Evolutionary conservation across 2,329 filamentous ascomycete genomes (phyloP), one percentile per base, ranked within the genome.

Genomic region (Magnaporthiopsis rhizophila): DNA sequence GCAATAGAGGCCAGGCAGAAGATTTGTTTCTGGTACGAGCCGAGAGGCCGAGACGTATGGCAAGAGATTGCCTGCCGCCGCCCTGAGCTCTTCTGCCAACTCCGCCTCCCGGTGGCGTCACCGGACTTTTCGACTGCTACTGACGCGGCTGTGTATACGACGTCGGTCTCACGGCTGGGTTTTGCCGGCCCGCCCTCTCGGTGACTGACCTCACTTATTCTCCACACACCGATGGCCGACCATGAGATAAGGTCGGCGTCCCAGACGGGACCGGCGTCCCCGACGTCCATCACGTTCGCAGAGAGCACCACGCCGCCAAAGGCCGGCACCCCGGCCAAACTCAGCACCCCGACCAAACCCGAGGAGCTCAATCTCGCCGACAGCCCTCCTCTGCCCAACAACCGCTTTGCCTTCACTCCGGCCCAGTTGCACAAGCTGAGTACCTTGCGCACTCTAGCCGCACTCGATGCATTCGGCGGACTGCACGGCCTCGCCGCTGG

Each of bases 341-440:
- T 11, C 57, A 8, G 6, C 57, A 26, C 57, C 57, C 13, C 57
- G 24, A 3, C n/a, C 57, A 15, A 28, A 12, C 36, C 24, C 34
- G 36, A 50, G 2, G 9, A 62, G 21, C n/a, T 53, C 18, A 26
- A 62, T 18, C 50, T 62, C 26, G 30, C 45, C 13, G 62, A 63
- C 34, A 56, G 58, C 56, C 38, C 32, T n/a, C 62, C 64, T n/a
- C 53, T 53, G 50, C 28, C 18, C 32, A 62, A 50, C 59, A 64
- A 64, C 64, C 45, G 58, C 21, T 64, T 60, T 59, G 60, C 56
- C 59, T 64, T 64, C 32, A 62, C 53, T 1, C 64, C 64, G 24
- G 24, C 64, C 11, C 56, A 64, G 12, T 59, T 64, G 11, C 12
- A 62, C 59, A 62, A 50, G 62, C 62, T 63, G 6, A 53, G 57